Conservation (phyloP, 345 rosid genomes). For the Citropsis articulata region DNA sequence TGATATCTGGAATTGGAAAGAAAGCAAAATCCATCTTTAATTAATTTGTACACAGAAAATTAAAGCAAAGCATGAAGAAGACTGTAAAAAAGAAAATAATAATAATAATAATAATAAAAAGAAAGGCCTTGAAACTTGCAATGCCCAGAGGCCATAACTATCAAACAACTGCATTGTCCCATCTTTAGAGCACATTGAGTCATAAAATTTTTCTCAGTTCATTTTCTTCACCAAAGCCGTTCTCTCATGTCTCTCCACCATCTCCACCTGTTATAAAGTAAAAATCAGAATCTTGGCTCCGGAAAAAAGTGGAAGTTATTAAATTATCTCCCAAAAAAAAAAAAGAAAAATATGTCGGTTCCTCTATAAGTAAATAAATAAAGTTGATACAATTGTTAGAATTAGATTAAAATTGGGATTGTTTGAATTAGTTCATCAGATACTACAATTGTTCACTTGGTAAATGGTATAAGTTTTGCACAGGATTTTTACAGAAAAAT, state of each 20-base stretch:
- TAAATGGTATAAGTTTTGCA: background rate
- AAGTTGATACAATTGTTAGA: background rate
- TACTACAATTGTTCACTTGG: too few relatives aligned
- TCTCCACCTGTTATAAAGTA: constrained; percentile 58
- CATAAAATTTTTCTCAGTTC: background rate
- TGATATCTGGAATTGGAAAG: background rate
- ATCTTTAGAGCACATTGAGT: constrained; percentile 11
- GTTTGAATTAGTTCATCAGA: too few relatives aligned
- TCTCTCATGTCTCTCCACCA: constrained; percentile 69
- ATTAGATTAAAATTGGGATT: background rate
- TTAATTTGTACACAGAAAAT: constrained; percentile 5
- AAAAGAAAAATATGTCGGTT: background rate
- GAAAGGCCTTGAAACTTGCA: background rate
- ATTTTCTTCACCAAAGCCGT: constrained; percentile 33
- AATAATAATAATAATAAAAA: background rate
- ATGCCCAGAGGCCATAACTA: background rate
- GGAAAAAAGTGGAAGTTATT: too few relatives aligned
- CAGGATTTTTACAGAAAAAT: background rate
- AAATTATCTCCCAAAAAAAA: background rate
- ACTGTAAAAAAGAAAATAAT: background rate
- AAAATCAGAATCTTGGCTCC: background rate
- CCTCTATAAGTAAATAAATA: too few relatives aligned
- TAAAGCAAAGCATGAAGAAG: background rate
- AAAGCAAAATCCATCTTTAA: constrained; percentile 14
- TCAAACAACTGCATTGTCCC: constrained; percentile 18